phyloP scores from a whole-genome alignment of 768 basidiomycete species.

The Porpolomopsis calyptriformis region DNA sequence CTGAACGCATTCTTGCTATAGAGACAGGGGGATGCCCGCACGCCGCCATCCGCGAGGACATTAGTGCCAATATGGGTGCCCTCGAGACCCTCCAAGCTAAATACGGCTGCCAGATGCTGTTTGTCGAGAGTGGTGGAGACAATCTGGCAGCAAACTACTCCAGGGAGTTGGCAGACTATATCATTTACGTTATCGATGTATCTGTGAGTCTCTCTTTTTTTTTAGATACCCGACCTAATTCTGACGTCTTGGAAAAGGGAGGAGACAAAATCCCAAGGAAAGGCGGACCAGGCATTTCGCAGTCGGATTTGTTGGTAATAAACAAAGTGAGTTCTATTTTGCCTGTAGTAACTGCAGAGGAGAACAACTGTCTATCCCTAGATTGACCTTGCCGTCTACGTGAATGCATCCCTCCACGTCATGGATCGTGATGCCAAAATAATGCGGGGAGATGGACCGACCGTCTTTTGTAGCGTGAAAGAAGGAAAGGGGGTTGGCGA shows the following conservation, averaged over 20 bases:
- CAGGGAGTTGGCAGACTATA: constrained; percentile 93
- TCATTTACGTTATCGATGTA: constrained; percentile 88
- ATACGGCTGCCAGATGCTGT: constrained; percentile 79
- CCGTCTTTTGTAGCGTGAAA: constrained; percentile 80
- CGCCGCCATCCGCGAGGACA: constrained; percentile 96
- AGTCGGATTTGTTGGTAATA: constrained; percentile 87
- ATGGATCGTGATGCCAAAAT: constrained; percentile 89
- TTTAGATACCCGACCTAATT: constrained; percentile 1
- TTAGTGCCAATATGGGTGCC: constrained; percentile 93
- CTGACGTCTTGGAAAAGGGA: constrained; percentile 41
- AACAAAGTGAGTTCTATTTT: constrained; percentile 60
- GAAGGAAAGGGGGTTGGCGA: constrained; percentile 71
- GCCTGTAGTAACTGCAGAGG: neutral
- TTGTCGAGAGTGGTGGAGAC: constrained; percentile 95
- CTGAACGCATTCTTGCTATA: constrained; percentile 83
- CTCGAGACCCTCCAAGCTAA: constrained; percentile 89
- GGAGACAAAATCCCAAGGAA: constrained; percentile 98
- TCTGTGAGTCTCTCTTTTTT: constrained; percentile 36
- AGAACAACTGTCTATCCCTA: constrained; percentile 22
- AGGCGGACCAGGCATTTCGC: constrained; percentile 95
- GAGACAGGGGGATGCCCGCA: constrained; percentile 98
- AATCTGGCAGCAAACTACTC: constrained; percentile 97
- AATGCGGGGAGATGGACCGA: constrained; percentile 94
- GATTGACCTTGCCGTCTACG: constrained; percentile 90
- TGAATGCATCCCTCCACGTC: constrained; percentile 85